phyloP scores from a whole-genome alignment of 352 stramenopile species.

The Nothophytophthora sp. region DNA sequence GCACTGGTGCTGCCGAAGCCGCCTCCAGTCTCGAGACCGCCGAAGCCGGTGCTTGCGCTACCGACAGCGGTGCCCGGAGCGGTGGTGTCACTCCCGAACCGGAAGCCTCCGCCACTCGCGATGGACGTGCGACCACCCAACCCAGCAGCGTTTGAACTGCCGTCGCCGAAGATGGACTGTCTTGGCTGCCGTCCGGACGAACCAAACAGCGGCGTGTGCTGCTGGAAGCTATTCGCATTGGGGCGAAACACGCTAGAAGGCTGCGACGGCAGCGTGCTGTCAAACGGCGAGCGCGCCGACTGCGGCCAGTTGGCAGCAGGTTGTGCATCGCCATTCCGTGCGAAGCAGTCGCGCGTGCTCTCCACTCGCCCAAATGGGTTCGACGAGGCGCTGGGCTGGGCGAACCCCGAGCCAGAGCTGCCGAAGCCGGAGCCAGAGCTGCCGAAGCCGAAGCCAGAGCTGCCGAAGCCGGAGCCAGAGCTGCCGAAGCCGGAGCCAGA shows the following conservation, averaged over 20 bases:
- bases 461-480: not conserved
- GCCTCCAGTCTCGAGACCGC: no score
- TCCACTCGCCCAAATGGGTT: slow-evolving; percentile 17
- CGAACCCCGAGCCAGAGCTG: not conserved
- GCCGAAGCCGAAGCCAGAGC: not conserved
- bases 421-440: not conserved
- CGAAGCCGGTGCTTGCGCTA: not conserved
- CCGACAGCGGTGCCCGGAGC: not conserved
- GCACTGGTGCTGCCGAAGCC: no score
- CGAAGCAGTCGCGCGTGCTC: slow-evolving; percentile 11
- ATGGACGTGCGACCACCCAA: not conserved
- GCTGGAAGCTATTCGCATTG: no score
- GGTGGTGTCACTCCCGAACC: slow-evolving; percentile 4
- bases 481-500: not conserved
- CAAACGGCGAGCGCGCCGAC: slow-evolving; percentile 5
- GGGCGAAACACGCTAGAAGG: not conserved
- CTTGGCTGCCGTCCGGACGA: not conserved
- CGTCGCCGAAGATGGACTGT: slow-evolving; percentile 7
- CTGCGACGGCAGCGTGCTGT: not conserved
- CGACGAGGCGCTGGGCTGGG: slow-evolving; percentile 7
- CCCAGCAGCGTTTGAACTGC: not conserved
- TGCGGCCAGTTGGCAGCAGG: slow-evolving; percentile 9
- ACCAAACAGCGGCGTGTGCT: slow-evolving; percentile 8
- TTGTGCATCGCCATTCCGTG: slow-evolving; percentile 1
- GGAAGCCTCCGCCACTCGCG: slow-evolving; percentile 1